These are phyloP conservation scores for Oldenlandia corymbosa DNA, from an alignment of 257 asterid genomes.

Conservation along the genomic window DNA sequence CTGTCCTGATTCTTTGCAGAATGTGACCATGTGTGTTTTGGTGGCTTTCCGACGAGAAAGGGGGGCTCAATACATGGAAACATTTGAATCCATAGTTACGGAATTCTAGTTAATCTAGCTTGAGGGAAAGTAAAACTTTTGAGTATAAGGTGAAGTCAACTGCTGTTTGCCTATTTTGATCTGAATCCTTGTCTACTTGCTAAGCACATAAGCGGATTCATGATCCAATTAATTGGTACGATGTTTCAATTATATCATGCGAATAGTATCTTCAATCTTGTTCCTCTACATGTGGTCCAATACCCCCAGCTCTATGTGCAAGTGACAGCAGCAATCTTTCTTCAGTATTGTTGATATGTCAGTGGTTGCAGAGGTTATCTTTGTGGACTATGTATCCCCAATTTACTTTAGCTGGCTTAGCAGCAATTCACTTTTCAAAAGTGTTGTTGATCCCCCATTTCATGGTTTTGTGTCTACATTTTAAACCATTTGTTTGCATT, in stretches of 20 bases:
- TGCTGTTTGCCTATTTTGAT: slow-evolving; percentile 1
- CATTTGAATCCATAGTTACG: not conserved
- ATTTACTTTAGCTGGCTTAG: not conserved
- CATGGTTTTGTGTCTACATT: too few relatives aligned
- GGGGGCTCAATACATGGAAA: not conserved
- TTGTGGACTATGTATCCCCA: too few relatives aligned
- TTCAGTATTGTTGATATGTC: not conserved
- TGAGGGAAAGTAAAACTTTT: not conserved
- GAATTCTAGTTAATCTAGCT: not conserved
- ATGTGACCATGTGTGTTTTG: not conserved
- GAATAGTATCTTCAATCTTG: not conserved
- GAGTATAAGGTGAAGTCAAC: not conserved
- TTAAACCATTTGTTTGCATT: too few relatives aligned
- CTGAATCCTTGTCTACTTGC: not conserved
- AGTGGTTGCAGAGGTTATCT: not conserved
- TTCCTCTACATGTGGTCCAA: not conserved
- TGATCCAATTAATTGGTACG: not conserved
- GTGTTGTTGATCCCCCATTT: not conserved
- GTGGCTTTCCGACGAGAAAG: not conserved
- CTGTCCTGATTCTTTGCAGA: not conserved
- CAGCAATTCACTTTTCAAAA: not conserved
- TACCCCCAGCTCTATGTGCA: not conserved
- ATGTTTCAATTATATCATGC: not conserved
- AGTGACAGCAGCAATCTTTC: not conserved
- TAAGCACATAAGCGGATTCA: not conserved